Evolutionary conservation across 768 basidiomycete genomes (phyloP).

Genomic region (Trametes cingulata): DNA sequence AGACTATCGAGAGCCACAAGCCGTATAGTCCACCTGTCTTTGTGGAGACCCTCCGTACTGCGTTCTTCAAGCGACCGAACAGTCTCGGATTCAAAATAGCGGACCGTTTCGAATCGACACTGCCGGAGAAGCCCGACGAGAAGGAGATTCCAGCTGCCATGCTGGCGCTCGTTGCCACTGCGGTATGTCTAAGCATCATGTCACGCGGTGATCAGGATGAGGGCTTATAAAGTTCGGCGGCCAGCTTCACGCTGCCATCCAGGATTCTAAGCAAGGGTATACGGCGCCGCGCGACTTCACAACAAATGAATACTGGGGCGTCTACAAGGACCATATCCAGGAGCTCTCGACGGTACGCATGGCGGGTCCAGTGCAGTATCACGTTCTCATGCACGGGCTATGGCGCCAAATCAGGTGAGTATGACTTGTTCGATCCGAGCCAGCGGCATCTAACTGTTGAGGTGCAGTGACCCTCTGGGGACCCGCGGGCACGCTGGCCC

Average conservation of each 20-base stretch:
- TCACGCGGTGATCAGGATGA: too few relatives aligned
- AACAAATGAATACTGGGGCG: neutral
- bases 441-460: too few relatives aligned
- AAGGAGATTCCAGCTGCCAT: slow-evolving; percentile 9
- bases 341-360: neutral
- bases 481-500: too few relatives aligned
- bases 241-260: neutral
- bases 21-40: neutral
- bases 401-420: neutral
- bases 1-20: neutral
- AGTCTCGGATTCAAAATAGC: neutral
- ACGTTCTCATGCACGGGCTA: neutral
- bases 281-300: neutral
- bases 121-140: slow-evolving; percentile 3
- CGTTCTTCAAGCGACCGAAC: neutral
- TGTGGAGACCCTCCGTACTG: neutral
- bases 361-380: neutral
- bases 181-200: too few relatives aligned
- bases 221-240: too few relatives aligned
- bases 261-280: neutral
- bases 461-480: too few relatives aligned
- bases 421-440: too few relatives aligned
- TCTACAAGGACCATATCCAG: neutral
- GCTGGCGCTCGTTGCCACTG: neutral
- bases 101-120: neutral